Percentiles rank a stretch among this genome's conserved stretches.
These are phyloP conservation scores for Pseudogymnoascus sp. DNA, from an alignment of 2,329 filamentous ascomycete genomes.

Conservation along the genomic window DNA sequence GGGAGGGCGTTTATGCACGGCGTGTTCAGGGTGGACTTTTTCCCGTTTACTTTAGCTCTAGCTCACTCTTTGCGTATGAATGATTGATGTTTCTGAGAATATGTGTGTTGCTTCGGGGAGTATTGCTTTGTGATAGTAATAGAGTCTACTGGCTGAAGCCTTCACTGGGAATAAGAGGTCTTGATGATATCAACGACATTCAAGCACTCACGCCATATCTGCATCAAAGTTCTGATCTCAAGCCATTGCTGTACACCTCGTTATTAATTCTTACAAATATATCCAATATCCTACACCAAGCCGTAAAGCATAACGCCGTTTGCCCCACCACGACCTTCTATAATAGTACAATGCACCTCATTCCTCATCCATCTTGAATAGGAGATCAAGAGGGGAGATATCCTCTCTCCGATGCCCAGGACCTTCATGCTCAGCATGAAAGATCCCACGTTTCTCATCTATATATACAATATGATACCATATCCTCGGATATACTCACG, in stretches of 20 bases:
- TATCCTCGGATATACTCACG: constrained; percentile 12
- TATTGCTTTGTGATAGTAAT: neutral
- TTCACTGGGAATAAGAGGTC: neutral
- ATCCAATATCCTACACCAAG: constrained; percentile 6
- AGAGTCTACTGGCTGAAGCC: neutral
- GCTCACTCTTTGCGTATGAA: neutral
- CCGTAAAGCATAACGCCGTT: constrained; percentile 7
- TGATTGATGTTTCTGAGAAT: neutral
- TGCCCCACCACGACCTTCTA: neutral
- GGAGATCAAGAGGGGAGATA: constrained; percentile 8
- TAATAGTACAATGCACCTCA: constrained; percentile 5
- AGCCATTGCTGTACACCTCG: neutral
- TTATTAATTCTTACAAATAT: constrained; percentile 7
- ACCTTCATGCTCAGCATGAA: constrained; percentile 1
- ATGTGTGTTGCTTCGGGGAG: neutral
- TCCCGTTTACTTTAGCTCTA: neutral
- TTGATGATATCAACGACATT: neutral
- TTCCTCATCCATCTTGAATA: constrained; percentile 6
- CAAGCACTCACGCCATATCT: neutral
- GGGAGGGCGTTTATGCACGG: constrained; percentile 2
- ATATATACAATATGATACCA: constrained; percentile 8
- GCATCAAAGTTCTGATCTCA: neutral
- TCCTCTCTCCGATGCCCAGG: neutral
- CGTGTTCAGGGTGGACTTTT: constrained; percentile 1
- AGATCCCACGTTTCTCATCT: neutral